phyloP scores from a whole-genome alignment of 2,329 filamentous ascomycete genomes.

The Colletotrichum destructivum region DNA sequence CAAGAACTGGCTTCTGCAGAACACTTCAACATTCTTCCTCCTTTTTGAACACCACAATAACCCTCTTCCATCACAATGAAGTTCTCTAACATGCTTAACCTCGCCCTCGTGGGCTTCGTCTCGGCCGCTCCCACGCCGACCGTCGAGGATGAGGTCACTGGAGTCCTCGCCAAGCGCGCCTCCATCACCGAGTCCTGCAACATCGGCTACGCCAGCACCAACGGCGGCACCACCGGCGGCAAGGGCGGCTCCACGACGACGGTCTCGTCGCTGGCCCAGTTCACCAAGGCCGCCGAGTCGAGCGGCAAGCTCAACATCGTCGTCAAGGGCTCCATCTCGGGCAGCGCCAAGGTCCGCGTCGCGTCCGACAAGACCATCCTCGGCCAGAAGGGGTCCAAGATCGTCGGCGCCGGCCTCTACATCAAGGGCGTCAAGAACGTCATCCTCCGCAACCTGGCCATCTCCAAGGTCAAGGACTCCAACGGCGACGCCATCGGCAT shows the following conservation, averaged over 20 bases:
- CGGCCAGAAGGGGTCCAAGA: constrained; percentile 54
- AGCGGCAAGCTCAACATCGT: constrained; percentile 59
- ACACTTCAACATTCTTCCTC: neutral
- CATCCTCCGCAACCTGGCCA: constrained; percentile 74
- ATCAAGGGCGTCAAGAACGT: constrained; percentile 70
- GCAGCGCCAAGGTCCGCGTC: constrained; percentile 59
- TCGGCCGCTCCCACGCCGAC: constrained; percentile 51
- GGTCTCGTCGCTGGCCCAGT: constrained; percentile 61
- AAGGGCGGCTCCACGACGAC: constrained; percentile 66
- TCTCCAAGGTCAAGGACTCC: constrained; percentile 68
- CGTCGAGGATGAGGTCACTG: constrained; percentile 46
- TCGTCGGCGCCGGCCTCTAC: constrained; percentile 65
- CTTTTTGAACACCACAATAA: neutral
- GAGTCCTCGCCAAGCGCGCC: constrained; percentile 53
- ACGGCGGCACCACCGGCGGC: constrained; percentile 65
- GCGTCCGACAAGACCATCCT: constrained; percentile 63
- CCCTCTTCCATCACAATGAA: constrained; percentile 46
- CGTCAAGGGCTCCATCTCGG: constrained; percentile 58
- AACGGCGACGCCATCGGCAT: constrained; percentile 74
- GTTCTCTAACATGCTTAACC: constrained; percentile 49
- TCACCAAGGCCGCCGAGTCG: constrained; percentile 63
- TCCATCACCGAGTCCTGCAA: constrained; percentile 54
- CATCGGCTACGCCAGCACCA: constrained; percentile 54
- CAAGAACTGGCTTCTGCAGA: constrained; percentile 32
- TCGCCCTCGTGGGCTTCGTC: constrained; percentile 50